Base-by-base conservation (phyloP, 441 rosid genomes). In the Syzygium malaccense region DNA sequence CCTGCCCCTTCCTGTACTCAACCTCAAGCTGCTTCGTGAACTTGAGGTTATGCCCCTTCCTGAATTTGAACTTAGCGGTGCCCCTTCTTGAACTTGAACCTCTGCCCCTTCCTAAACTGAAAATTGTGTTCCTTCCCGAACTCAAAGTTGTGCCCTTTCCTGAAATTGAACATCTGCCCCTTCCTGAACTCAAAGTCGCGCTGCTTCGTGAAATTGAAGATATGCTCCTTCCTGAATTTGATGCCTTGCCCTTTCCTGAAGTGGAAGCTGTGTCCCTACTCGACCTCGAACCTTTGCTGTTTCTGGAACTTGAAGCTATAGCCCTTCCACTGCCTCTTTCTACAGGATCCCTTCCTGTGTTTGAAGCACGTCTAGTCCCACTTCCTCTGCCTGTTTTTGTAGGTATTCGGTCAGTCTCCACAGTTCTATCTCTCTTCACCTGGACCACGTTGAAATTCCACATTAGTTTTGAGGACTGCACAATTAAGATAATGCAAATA, bases 1-100 rank as follows among this genome's bases (percentile, higher is more conserved):
- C 6, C 41, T 30, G 23, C 41, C 11, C 23, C 75, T 64, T 64
- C 11, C 45, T 8, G 2, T 15, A 15, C 75, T 30, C 75, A 17
- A 66, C 8, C 41, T 66, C 6, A 1, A 17, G 41, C 78, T 17
- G 25, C 23, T 66, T 32, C 0, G 0, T 2, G 78, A 66, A 32
- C 41, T 0, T 2, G 75, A 66, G 5, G 3, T 12, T 66, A 2
- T 17, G 75, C 23, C 0, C 11, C 41, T 0, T 8, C 41, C 3
- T 8, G 41, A 17, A 30, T 18, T 30, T 30, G 23, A 64, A 62
- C 33, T n/a, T 58, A 58, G 30, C 5, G 0, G 68, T n/a, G 33
- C 0, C 23, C 12, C 1, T 60, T 28, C 18, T 3, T 60, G 3
- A 14, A 17, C 3, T 68, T 4, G 79, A 19, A 68, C 79, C 10